Conservation (phyloP, 805 yeast genomes). For the Wickerhamomyces queroliae region DNA sequence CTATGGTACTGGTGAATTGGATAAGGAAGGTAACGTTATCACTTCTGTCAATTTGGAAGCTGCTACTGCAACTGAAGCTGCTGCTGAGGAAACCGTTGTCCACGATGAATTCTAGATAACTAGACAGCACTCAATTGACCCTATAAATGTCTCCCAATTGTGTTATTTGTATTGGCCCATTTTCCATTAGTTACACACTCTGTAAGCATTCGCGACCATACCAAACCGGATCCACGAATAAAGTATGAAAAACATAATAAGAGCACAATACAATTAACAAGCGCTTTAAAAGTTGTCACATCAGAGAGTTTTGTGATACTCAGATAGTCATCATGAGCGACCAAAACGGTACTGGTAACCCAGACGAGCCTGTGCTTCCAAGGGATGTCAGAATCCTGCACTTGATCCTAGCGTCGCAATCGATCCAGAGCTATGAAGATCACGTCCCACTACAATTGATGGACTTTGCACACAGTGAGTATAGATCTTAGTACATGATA, state of each 20-base stretch:
- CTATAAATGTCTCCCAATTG: no score
- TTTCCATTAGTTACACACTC: no score
- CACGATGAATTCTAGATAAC: constrained; percentile 31
- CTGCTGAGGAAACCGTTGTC: constrained; percentile 15
- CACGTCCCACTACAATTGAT: constrained; percentile 92
- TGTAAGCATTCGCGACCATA: no score
- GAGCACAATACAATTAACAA: no score
- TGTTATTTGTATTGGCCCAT: no score
- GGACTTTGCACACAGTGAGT: constrained; percentile 85
- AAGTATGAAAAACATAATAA: no score
- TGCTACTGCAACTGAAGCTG: constrained; percentile 6
- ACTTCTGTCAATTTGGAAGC: constrained; percentile 15
- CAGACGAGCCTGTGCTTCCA: constrained; percentile 43
- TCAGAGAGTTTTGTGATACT: not conserved
- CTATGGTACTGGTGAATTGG: constrained; percentile 65
- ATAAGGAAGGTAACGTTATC: constrained; percentile 25
- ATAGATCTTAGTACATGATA: not conserved
- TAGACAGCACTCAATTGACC: no score
- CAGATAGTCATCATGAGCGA: constrained; percentile 1
- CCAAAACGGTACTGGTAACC: constrained; percentile 5
- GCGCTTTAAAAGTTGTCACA: no score
- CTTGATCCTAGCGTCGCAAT: constrained; percentile 87
- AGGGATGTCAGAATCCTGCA: constrained; percentile 90
- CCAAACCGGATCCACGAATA: no score
- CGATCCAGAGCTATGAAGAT: constrained; percentile 87